phyloP scores from a whole-genome alignment of 2,329 filamentous ascomycete species.

The Teratosphaeria pseudoeucalypti region DNA sequence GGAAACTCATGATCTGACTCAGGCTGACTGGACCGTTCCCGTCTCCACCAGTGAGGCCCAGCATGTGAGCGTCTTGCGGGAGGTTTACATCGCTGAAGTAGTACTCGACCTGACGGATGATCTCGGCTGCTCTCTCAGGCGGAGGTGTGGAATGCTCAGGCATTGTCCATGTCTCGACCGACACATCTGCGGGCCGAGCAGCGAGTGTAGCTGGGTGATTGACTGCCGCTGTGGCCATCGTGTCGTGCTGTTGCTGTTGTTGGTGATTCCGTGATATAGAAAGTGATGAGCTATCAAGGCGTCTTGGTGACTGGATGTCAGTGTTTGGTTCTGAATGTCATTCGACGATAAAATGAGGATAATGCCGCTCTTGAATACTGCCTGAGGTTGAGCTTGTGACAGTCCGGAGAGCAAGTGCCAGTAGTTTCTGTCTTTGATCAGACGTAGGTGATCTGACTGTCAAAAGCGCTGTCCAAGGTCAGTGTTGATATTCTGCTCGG shows the following conservation, averaged over 20 bases:
- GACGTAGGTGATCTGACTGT: not conserved
- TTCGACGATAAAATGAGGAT: not conserved
- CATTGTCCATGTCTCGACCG: not conserved
- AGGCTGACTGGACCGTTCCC: slow-evolving; percentile 35
- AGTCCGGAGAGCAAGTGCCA: not conserved
- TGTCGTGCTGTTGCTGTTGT: not conserved
- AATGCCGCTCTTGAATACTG: not conserved
- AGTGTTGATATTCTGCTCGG: not conserved
- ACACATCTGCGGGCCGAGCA: not conserved
- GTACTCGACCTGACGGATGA: slow-evolving; percentile 35
- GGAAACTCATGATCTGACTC: slow-evolving; percentile 34
- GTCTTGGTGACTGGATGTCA: not conserved
- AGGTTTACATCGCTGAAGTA: slow-evolving; percentile 43
- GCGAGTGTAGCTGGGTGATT: not conserved
- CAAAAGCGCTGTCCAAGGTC: not conserved
- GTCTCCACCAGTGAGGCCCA: slow-evolving; percentile 29
- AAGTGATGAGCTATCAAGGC: not conserved
- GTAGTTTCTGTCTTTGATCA: not conserved
- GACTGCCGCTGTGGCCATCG: not conserved
- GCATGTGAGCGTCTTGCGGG: slow-evolving; percentile 31
- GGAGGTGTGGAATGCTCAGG: not conserved
- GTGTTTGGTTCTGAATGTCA: not conserved
- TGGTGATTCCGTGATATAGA: not conserved
- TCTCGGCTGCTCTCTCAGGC: slow-evolving; percentile 9
- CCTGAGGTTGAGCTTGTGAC: not conserved